A percentile compares a stretch with the other conserved stretches of the same genome.
These are phyloP conservation scores for Torulaspora microellipsoides DNA, from an alignment of 805 yeast species.

Conservation along the genomic window DNA sequence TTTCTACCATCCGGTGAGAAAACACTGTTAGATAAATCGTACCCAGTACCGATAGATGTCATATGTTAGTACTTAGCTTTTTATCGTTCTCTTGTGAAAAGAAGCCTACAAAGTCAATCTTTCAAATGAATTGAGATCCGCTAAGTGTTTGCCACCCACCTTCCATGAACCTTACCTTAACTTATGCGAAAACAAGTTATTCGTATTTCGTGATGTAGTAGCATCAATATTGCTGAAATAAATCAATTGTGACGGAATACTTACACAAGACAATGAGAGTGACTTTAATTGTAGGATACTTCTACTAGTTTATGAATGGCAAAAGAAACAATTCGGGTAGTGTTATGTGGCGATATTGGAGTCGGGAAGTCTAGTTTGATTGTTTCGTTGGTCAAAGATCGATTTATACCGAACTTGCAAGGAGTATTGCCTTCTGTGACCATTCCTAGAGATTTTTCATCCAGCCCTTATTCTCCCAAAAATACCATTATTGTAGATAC, in stretches of 20 bases:
- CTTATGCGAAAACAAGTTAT: no score
- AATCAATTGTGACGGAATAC: no score
- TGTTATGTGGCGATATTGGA: constrained; percentile 91
- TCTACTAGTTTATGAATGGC: constrained; percentile 24
- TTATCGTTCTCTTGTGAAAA: no score
- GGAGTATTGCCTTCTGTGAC: constrained; percentile 78
- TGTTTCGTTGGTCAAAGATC: constrained; percentile 75
- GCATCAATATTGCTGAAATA: no score
- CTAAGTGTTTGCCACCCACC: constrained; percentile 17
- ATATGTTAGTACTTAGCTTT: constrained; percentile 7
- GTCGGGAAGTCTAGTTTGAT: constrained; percentile 82
- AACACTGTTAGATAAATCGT: constrained; percentile 95
- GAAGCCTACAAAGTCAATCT: not conserved
- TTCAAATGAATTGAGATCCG: not conserved
- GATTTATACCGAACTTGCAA: constrained; percentile 71
- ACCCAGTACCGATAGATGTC: constrained; percentile 98
- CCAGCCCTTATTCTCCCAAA: constrained; percentile 54
- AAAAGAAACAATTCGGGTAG: constrained; percentile 64
- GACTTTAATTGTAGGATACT: no score
- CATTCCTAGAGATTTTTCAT: constrained; percentile 67
- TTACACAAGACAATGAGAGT: no score
- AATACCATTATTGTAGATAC: constrained; percentile 80
- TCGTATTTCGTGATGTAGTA: no score
- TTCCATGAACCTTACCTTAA: not conserved
- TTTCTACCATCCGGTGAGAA: constrained; percentile 86